A percentile compares a stretch with the other conserved stretches of the same genome.
phyloP scores from a whole-genome alignment of 768 basidiomycete genomes.

The Chlorophyllum brunneum region DNA sequence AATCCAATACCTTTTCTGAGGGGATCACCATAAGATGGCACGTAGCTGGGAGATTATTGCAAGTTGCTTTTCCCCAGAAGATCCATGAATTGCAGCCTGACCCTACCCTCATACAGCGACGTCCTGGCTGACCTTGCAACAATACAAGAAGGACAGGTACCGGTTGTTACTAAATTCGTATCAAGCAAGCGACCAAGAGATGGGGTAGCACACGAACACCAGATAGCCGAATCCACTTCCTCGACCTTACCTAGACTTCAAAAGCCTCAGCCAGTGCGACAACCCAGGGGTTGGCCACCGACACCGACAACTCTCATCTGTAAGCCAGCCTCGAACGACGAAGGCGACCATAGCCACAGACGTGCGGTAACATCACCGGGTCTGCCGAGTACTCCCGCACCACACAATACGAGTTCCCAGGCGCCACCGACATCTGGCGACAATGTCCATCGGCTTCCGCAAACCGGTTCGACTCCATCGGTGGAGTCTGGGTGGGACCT shows the following conservation, averaged over 20 bases:
- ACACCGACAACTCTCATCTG: background rate
- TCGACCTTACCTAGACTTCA: background rate
- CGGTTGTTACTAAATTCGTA: constrained; percentile 27
- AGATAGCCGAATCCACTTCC: background rate
- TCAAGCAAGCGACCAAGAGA: constrained; percentile 49
- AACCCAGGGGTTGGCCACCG: constrained; percentile 2
- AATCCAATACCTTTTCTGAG: background rate
- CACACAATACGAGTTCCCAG: background rate
- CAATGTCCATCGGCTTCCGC: background rate
- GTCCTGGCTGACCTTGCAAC: constrained; percentile 55
- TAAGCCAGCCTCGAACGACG: background rate
- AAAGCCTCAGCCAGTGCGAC: background rate
- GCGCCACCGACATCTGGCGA: background rate
- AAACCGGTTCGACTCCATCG: background rate
- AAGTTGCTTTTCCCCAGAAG: constrained; percentile 19
- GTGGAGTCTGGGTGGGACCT: background rate
- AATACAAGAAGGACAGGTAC: constrained; percentile 45
- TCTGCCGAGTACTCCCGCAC: background rate
- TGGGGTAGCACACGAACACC: constrained; percentile 2
- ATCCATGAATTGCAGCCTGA: constrained; percentile 3
- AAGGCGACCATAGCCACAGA: background rate
- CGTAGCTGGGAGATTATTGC: constrained; percentile 35
- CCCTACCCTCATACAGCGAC: constrained; percentile 40
- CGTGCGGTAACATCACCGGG: background rate
- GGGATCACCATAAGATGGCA: constrained; percentile 27